Conservation (phyloP, 768 basidiomycete genomes). For the Kondoa malvinella region DNA sequence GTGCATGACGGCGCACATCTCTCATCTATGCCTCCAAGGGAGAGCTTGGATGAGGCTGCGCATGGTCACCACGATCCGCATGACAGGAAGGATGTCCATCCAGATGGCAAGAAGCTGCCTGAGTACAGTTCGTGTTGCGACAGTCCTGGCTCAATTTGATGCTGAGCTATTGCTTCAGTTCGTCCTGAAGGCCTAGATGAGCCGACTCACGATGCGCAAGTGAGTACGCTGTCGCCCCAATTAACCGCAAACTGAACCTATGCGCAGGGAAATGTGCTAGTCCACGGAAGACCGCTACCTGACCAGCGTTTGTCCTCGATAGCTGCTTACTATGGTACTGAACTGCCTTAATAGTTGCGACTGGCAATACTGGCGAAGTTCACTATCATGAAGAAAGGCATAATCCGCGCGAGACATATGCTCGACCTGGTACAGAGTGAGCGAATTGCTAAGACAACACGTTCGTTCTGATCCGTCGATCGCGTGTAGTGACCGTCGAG, state of each 20-base stretch:
- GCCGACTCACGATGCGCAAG: not conserved
- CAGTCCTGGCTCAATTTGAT: too few species aligned
- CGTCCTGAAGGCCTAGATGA: not conserved
- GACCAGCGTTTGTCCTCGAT: not conserved
- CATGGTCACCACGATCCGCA: not conserved
- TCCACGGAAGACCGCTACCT: not conserved
- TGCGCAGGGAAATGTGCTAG: not conserved
- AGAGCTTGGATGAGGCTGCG: not conserved
- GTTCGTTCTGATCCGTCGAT: too few species aligned
- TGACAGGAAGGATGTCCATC: not conserved
- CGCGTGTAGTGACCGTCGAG: too few species aligned
- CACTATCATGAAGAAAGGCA: not conserved
- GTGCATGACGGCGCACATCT: not conserved
- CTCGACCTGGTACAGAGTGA: not conserved
- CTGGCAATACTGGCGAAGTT: not conserved
- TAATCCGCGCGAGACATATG: not conserved
- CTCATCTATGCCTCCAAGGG: not conserved
- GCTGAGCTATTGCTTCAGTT: too few species aligned
- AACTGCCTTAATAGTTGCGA: not conserved
- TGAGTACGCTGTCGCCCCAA: not conserved
- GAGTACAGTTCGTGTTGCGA: too few species aligned
- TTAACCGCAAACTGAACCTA: not conserved
- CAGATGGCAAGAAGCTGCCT: too few species aligned
- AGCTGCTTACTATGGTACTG: not conserved
- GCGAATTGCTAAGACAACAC: too few species aligned